Conservation (phyloP, 2,329 filamentous ascomycete genomes). For the Botrytis cinerea region DNA sequence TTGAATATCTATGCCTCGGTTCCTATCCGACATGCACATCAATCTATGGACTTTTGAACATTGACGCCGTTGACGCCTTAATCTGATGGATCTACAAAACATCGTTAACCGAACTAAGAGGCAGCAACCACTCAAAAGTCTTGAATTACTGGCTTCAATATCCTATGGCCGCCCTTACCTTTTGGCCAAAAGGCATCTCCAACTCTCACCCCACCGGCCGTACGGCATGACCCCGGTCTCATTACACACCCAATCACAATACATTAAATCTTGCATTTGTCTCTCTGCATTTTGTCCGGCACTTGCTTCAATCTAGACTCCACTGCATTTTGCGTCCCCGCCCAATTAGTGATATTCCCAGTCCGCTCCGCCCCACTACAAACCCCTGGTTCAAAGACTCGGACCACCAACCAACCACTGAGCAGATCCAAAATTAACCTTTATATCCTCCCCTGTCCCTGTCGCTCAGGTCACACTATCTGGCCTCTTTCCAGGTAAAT, state of each 20-base stretch:
- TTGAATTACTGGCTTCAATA: slow-evolving; percentile 11
- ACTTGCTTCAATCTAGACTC: slow-evolving; percentile 4
- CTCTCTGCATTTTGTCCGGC: slow-evolving; percentile 17
- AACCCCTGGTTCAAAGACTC: background rate
- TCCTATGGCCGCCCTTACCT: slow-evolving; percentile 16
- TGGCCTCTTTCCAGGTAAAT: background rate
- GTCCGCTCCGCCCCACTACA: slow-evolving; percentile 13
- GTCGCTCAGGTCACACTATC: background rate
- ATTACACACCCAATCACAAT: slow-evolving; percentile 23
- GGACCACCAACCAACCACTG: background rate
- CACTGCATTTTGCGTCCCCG: background rate
- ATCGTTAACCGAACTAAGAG: background rate
- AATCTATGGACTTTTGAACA: background rate
- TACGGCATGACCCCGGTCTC: slow-evolving; percentile 23
- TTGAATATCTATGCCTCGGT: background rate
- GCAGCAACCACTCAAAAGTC: background rate
- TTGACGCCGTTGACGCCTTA: slow-evolving; percentile 11
- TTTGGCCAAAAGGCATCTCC: slow-evolving; percentile 1
- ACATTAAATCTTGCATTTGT: background rate
- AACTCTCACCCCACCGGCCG: slow-evolving; percentile 8
- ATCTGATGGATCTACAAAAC: slow-evolving; percentile 8
- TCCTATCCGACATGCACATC: background rate
- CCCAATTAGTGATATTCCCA: background rate
- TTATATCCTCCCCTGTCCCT: background rate
- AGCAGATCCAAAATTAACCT: slow-evolving; percentile 1